These are phyloP conservation scores for baker's yeast (Saccharomyces cerevisiae) DNA, from an alignment of 805 yeast genomes.

Conservation along the genomic window DNA sequence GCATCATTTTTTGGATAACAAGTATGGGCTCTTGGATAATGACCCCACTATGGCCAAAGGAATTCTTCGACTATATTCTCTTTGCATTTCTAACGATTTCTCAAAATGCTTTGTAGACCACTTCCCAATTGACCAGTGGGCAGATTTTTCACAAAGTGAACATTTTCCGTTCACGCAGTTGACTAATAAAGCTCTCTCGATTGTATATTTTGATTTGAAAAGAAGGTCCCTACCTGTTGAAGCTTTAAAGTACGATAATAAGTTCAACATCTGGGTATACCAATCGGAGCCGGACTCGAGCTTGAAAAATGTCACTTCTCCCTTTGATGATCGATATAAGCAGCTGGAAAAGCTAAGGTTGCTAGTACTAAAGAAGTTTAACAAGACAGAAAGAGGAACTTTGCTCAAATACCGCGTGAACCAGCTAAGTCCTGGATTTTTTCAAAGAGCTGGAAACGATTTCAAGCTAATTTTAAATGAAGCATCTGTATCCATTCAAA, in stretches of 20 bases:
- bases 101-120: slow-evolving; percentile 9
- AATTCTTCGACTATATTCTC: slow-evolving; percentile 17
- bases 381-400: background rate
- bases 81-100: slow-evolving; percentile 9
- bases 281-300: background rate
- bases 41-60: slow-evolving; percentile 12
- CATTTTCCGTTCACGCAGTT: slow-evolving; percentile 3
- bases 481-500: slow-evolving; percentile 9
- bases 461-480: slow-evolving; percentile 8
- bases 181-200: slow-evolving; percentile 14
- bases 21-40: slow-evolving; percentile 3
- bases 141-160: slow-evolving; percentile 2
- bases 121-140: slow-evolving; percentile 17
- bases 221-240: slow-evolving; percentile 9
- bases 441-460: slow-evolving; percentile 2
- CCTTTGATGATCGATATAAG: slow-evolving; percentile 11
- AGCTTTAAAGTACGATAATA: slow-evolving; percentile 5
- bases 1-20: slow-evolving; percentile 10
- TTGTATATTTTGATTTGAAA: slow-evolving; percentile 17
- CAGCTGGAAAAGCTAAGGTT: slow-evolving; percentile 20
- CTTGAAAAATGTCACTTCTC: background rate
- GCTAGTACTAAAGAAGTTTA: slow-evolving; percentile 7
- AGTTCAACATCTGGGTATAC: slow-evolving; percentile 7
- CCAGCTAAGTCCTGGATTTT: slow-evolving; percentile 8
- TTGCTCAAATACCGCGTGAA: slow-evolving; percentile 6